Conservation (phyloP, 2,329 filamentous ascomycete genomes). For the Cercospora citrullina region DNA sequence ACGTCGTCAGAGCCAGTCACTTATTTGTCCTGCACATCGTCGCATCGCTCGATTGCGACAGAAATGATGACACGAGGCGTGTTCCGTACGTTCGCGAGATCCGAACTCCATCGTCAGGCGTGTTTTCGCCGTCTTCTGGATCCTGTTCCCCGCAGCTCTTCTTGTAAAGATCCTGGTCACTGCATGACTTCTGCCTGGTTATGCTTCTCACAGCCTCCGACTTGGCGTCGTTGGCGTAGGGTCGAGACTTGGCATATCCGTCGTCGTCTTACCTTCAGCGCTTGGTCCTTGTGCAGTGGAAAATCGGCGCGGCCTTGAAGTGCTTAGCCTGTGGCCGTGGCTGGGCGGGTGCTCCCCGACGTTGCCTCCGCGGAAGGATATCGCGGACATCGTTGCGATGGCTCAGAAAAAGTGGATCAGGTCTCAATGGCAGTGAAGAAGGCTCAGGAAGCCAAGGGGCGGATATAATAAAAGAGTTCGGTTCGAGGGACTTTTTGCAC, state of each 20-base stretch:
- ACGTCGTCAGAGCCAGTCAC: neutral
- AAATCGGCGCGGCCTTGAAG: constrained; percentile 21
- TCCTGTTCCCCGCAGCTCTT: neutral
- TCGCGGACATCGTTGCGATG: constrained; percentile 5
- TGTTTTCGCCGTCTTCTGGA: neutral
- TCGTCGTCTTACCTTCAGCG: constrained; percentile 25
- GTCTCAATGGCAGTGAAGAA: neutral
- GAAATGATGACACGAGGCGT: neutral
- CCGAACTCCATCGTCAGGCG: neutral
- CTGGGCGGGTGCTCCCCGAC: constrained; percentile 11
- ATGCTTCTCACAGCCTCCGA: constrained; percentile 2
- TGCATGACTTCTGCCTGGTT: constrained; percentile 1
- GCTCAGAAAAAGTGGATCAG: neutral
- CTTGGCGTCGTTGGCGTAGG: neutral
- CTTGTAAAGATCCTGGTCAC: neutral
- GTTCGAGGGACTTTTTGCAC: neutral
- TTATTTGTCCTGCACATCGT: neutral
- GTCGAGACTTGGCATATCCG: constrained; percentile 10
- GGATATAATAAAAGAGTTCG: neutral
- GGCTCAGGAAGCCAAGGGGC: neutral
- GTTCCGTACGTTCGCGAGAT: neutral
- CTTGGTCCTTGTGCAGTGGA: constrained; percentile 25
- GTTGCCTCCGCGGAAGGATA: constrained; percentile 12
- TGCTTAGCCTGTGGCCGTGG: constrained; percentile 10
- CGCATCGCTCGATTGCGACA: neutral